These are phyloP conservation scores for Colletotrichum sp. DNA, from an alignment of 2,329 filamentous ascomycete genomes.

Conservation along the genomic window DNA sequence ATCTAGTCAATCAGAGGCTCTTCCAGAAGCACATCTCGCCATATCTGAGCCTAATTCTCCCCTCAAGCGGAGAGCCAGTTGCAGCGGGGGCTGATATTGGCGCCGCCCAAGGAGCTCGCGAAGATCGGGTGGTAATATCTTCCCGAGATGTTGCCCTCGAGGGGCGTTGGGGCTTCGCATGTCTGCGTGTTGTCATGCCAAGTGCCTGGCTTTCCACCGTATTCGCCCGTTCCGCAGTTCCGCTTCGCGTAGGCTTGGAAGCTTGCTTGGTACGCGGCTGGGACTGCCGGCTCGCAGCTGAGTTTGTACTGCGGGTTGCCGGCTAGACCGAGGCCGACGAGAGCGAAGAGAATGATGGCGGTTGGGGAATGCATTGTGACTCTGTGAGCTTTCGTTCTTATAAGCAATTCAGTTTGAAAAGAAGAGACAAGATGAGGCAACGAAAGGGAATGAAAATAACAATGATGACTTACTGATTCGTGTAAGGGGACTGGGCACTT, in stretches of 20 bases:
- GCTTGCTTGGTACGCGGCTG: neutral
- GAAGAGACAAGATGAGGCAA: neutral
- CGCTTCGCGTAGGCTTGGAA: neutral
- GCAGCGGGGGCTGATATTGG: neutral
- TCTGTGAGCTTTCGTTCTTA: neutral
- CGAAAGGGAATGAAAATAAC: fast-evolving
- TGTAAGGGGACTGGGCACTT: neutral
- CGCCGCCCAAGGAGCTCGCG: neutral
- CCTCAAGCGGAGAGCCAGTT: neutral
- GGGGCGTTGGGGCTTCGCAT: neutral
- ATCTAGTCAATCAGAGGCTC: too few relatives aligned
- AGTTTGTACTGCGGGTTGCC: neutral
- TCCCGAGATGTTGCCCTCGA: neutral
- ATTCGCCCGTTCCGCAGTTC: neutral
- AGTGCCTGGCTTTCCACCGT: neutral
- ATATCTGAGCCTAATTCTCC: neutral
- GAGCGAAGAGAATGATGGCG: neutral
- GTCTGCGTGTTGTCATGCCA: neutral
- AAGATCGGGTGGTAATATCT: neutral
- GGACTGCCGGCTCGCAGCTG: neutral
- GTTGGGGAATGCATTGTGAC: neutral
- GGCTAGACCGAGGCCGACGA: neutral
- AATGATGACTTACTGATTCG: neutral
- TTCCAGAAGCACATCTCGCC: too few relatives aligned
- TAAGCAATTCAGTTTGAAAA: too few relatives aligned